Percentiles rank a stretch among this genome's conserved stretches.
Conservation (phyloP, 768 basidiomycete genomes). For the Lentinula boryana region DNA sequence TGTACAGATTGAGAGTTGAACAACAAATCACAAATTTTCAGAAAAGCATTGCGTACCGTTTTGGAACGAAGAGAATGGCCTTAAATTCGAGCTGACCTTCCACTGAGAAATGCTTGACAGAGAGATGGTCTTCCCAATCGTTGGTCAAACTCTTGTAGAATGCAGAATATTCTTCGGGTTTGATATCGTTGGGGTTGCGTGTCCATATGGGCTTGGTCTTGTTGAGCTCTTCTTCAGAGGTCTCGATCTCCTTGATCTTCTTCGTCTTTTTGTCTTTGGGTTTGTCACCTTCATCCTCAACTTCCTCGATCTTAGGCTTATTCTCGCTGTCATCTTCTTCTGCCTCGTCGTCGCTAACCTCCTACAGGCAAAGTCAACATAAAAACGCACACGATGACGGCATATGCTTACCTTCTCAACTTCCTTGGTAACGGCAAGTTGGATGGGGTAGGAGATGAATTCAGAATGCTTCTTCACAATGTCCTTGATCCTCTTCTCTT, state of each 20-base stretch:
- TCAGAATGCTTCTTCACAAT: slow-evolving; percentile 99
- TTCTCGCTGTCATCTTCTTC: slow-evolving; percentile 66
- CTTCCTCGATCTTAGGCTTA: slow-evolving; percentile 76
- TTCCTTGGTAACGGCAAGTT: slow-evolving; percentile 97
- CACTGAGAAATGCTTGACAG: slow-evolving; percentile 99
- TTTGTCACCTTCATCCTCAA: slow-evolving; percentile 79
- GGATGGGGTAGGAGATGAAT: slow-evolving; percentile 99
- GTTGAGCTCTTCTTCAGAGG: slow-evolving; percentile 96
- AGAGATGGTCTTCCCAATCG: slow-evolving; percentile 99
- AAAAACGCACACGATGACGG: background rate
- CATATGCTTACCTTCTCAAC: slow-evolving; percentile 81
- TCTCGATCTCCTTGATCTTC: slow-evolving; percentile 86
- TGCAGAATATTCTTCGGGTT: slow-evolving; percentile 83
- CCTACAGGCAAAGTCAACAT: slow-evolving; percentile 36
- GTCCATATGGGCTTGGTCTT: slow-evolving; percentile 99
- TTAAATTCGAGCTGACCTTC: slow-evolving; percentile 99
- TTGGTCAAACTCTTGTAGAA: slow-evolving; percentile 99
- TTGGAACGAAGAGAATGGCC: slow-evolving; percentile 96
- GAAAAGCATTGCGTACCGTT: slow-evolving; percentile 54
- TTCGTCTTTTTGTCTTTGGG: slow-evolving; percentile 90
- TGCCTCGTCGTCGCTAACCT: slow-evolving; percentile 81
- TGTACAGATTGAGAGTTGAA: slow-evolving; percentile 19
- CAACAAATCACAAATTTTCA: background rate
- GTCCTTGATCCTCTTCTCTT: slow-evolving; percentile 99
- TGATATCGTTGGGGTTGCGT: slow-evolving; percentile 94